Evolutionary conservation across 192 early-diverging fungal species (phyloP).

Genomic region (Umbelopsis isabellina): DNA sequence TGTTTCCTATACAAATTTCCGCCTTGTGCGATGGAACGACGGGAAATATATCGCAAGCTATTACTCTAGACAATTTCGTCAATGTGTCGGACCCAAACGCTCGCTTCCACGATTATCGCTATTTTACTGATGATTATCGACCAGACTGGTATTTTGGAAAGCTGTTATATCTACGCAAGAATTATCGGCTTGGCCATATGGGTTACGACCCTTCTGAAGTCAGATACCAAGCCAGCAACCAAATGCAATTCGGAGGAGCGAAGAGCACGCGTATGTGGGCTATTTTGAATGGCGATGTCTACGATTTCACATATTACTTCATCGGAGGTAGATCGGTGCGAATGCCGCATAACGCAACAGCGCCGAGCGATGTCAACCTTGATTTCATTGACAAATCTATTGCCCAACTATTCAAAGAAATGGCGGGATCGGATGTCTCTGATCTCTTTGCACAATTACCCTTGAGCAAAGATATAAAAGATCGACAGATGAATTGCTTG

Average conservation of each 20-base stretch:
- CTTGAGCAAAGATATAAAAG: conserved; percentile 43
- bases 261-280: conserved; percentile 45
- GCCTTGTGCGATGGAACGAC: conserved; percentile 50
- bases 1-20: conserved; percentile 66
- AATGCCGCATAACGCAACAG: conserved; percentile 44
- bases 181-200: conserved; percentile 70
- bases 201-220: conserved; percentile 66
- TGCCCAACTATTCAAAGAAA: conserved; percentile 63
- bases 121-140: conserved; percentile 60
- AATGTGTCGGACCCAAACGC: conserved; percentile 57
- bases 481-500: conserved; percentile 72
- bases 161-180: conserved; percentile 62
- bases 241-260: conserved; percentile 37
- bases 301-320: conserved; percentile 74
- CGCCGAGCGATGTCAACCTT: conserved; percentile 45
- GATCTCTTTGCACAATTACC: conserved; percentile 63
- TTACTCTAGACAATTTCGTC: conserved; percentile 49
- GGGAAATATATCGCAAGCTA: conserved; percentile 53
- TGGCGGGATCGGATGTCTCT: conserved; percentile 68
- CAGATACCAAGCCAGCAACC: conserved; percentile 49
- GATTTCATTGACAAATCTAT: conserved; percentile 65
- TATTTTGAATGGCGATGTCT: conserved; percentile 70
- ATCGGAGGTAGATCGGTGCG: conserved; percentile 49
- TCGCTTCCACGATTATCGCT: conserved; percentile 73
- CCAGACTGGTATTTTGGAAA: conserved; percentile 75